Evolutionary conservation across 2,329 filamentous ascomycete species (phyloP), one percentile per base, ranked within the genome.

Genomic region (Trichoderma sp.): DNA sequence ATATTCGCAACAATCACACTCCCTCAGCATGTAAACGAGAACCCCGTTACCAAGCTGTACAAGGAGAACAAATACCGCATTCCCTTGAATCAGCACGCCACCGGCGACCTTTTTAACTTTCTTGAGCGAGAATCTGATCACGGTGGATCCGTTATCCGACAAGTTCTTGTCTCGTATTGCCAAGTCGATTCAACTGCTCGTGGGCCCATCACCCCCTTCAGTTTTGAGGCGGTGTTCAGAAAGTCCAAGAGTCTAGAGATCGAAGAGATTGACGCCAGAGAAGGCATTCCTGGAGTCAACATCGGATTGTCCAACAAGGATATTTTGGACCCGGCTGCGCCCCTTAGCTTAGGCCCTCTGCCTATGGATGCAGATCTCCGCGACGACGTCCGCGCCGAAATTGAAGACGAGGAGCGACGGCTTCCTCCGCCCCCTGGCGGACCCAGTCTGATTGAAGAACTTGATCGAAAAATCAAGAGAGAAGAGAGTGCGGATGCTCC

Each of bases 401-500:
- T 98, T 1, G 90, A 92, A 74, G 93, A 97, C 5, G 91, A 96
- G 74, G 96, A 99, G 77, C 83, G 85, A n/a, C 87, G 88, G 66
- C 86, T 92, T 65, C 93, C 93, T 3, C 92, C 94, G 1, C 82
- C 82, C 1, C 82, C 88, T 3, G 94, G 94, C 5, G 88, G 90
- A 63, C 82, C 87, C n/a, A 91, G 89, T 1, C 85, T 98, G 19
- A 83, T 96, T 0, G 93, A 97, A 24, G 92, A 96, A 73, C 97
- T 96, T 73, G 95, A 98, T 73, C 87, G 91, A 66, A 92, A 91
- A 77, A 91, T 91, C 58, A 99, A 99, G 82, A 88, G 91, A 31
- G 96, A 97, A 79, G 94, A 97, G 40, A 91, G 91, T 63, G 91
- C 91, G 31, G 96, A 98, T 76, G 92, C 86, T 0, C 94, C 94